These are phyloP conservation scores for Pyrenochaeta sp. DNA, from an alignment of 2,329 filamentous ascomycete genomes.

Conservation along the genomic window DNA sequence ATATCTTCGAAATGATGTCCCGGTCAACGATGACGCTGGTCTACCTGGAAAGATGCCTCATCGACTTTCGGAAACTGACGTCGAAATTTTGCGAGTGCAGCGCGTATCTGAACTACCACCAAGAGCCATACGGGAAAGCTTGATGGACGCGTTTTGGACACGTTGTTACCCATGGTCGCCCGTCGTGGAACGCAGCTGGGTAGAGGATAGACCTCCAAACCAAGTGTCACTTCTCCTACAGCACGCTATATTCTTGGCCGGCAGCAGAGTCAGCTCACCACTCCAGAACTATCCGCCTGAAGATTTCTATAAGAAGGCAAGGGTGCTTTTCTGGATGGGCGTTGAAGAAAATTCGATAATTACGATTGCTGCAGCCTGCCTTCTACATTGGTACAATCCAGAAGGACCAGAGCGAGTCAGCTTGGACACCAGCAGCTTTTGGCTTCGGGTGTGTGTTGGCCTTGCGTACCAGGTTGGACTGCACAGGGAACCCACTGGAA, in stretches of 20 bases:
- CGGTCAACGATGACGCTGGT: slow-evolving; percentile 42
- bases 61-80: slow-evolving; percentile 35
- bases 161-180: slow-evolving; percentile 54
- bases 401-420: slow-evolving; percentile 52
- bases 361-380: slow-evolving; percentile 48
- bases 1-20: slow-evolving; percentile 43
- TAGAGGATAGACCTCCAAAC: slow-evolving; percentile 39
- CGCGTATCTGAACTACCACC: slow-evolving; percentile 39
- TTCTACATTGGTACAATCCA: slow-evolving; percentile 55
- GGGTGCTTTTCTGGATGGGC: slow-evolving; percentile 44
- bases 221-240: slow-evolving; percentile 40
- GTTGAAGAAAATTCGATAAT: slow-evolving; percentile 50
- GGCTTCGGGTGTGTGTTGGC: slow-evolving; percentile 52
- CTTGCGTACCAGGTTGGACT: slow-evolving; percentile 55
- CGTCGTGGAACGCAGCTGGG: slow-evolving; percentile 51
- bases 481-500: slow-evolving; percentile 50
- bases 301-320: slow-evolving; percentile 45
- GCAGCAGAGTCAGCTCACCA: slow-evolving; percentile 50
- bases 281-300: slow-evolving; percentile 40
- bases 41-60: slow-evolving; percentile 37
- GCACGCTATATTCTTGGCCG: slow-evolving; percentile 52
- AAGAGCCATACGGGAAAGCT: slow-evolving; percentile 41
- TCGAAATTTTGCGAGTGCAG: slow-evolving; percentile 38
- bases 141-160: slow-evolving; percentile 51
- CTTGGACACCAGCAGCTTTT: slow-evolving; percentile 55